A percentile compares a stretch with the other conserved stretches of the same genome.
Conservation (phyloP, 1,284 basidiomycete species). For the Pterulicium gracile region DNA sequence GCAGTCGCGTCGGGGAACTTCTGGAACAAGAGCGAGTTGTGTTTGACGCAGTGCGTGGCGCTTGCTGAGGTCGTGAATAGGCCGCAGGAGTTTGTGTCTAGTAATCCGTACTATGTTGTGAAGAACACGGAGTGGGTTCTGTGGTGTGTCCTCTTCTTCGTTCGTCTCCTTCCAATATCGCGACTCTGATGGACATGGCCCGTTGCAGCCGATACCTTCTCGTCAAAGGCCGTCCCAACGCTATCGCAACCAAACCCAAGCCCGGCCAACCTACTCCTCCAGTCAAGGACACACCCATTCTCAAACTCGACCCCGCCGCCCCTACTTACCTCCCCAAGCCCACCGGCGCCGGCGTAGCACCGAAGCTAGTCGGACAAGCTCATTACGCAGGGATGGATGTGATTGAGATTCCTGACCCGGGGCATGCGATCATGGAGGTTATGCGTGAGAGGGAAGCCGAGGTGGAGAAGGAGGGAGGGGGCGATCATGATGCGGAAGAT, state of each 20-base stretch:
- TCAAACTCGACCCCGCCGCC: slow-evolving; percentile 28
- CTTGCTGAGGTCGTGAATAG: slow-evolving; percentile 53
- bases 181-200: not conserved
- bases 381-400: too few relatives aligned
- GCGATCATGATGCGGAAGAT: slow-evolving; percentile 40
- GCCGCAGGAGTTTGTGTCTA: slow-evolving; percentile 35
- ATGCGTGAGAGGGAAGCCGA: slow-evolving; percentile 28
- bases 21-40: slow-evolving; percentile 38
- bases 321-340: not conserved
- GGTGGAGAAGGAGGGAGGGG: slow-evolving; percentile 19
- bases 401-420: slow-evolving; percentile 44
- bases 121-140: slow-evolving; percentile 52
- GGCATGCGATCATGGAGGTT: slow-evolving; percentile 35
- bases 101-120: slow-evolving; percentile 43
- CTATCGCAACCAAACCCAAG: not conserved
- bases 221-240: slow-evolving; percentile 24
- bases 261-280: not conserved
- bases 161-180: slow-evolving; percentile 1
- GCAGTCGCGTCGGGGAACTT: slow-evolving; percentile 19
- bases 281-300: slow-evolving; percentile 24
- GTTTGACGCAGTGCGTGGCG: slow-evolving; percentile 36
- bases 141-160: slow-evolving; percentile 29
- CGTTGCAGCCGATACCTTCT: slow-evolving; percentile 15
- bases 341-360: slow-evolving; percentile 14
- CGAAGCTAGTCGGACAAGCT: slow-evolving; percentile 13